Evolutionary conservation across 2,329 filamentous ascomycete species (phyloP).

Genomic region (Geoglossum cookeanum): DNA sequence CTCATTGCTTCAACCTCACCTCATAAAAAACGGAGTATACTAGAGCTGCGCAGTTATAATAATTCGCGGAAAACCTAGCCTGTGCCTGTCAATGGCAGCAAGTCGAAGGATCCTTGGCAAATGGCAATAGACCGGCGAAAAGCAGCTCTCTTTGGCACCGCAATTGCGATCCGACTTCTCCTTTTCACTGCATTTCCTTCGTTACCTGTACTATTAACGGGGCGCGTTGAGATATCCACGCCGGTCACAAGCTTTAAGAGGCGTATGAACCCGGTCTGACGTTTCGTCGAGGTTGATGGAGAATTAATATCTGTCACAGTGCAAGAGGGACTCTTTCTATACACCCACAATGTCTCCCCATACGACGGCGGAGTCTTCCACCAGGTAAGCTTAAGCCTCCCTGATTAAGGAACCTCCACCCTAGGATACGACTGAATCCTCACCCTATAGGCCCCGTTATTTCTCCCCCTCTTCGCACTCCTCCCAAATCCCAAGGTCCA

Average conservation of each 20-base stretch:
- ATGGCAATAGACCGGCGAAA: slow-evolving; percentile 40
- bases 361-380: slow-evolving; percentile 83
- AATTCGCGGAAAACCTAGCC: background rate
- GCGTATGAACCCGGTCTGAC: slow-evolving; percentile 30
- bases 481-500: slow-evolving; percentile 50
- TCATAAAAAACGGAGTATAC: background rate
- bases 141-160: slow-evolving; percentile 51
- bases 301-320: slow-evolving; percentile 32
- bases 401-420: background rate
- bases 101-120: background rate
- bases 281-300: background rate
- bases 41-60: background rate
- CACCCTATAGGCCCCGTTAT: slow-evolving; percentile 59
- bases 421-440: background rate
- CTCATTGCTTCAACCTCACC: background rate
- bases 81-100: background rate
- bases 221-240: slow-evolving; percentile 89
- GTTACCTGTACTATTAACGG: slow-evolving; percentile 68
- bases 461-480: slow-evolving; percentile 80
- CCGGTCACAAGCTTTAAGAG: slow-evolving; percentile 96
- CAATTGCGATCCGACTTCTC: slow-evolving; percentile 58
- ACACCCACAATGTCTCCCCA: slow-evolving; percentile 87
- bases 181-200: slow-evolving; percentile 67
- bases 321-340: slow-evolving; percentile 90
- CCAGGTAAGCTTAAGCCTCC: slow-evolving; percentile 27